Evolutionary conservation across 2,329 filamentous ascomycete species (phyloP), one percentile per base, ranked within the genome.

Genomic region (Lecanoromycetidae sp.): DNA sequence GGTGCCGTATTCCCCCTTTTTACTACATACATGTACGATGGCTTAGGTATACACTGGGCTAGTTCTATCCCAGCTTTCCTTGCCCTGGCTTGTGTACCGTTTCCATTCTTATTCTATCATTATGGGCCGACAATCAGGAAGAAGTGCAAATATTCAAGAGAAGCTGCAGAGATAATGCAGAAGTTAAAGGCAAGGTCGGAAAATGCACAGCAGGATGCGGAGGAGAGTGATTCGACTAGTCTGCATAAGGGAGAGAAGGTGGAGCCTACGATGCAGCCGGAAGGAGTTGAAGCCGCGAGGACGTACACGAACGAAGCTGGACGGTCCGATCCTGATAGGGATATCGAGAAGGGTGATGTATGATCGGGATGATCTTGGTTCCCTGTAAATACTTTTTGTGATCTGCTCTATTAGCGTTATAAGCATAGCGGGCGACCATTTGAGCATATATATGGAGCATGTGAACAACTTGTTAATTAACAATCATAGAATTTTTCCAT

Each of bases 1-100:
- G 86, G 84, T 53, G 84, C 84, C 2, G 79, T 74, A 1, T 91
- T 93, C 69, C 86, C 86, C 1, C 72, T 91, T 1, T 91, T 91
- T 61, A 78, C 82, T 5, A 50, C 55, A 49, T 53, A 64, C 20
- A 67, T 68, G 63, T 68, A 63, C 50, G 37, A 66, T 2, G 65
- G 70, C 46, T 69, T 82, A 2, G 82, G 84, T 39, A 79, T 83
- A 47, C 82, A 87, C 65, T 88, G 84, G 84, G 84, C 82, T 1
- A 78, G 73, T 27, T 78, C 76, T 0, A 67, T 90, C 12, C 84
- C 83, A 0, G 85, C 79, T 0, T 88, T 90, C 65, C 68, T 90
- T 3, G 76, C 82, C 0, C 61, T 87, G 3, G 73, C 71, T 9
- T 87, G 83, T 62, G 68, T 86, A 15, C 82, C 84, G 0, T 81